Base-by-base conservation (phyloP, 805 yeast genomes). In the Kurtzmaniella cleridarum region DNA sequence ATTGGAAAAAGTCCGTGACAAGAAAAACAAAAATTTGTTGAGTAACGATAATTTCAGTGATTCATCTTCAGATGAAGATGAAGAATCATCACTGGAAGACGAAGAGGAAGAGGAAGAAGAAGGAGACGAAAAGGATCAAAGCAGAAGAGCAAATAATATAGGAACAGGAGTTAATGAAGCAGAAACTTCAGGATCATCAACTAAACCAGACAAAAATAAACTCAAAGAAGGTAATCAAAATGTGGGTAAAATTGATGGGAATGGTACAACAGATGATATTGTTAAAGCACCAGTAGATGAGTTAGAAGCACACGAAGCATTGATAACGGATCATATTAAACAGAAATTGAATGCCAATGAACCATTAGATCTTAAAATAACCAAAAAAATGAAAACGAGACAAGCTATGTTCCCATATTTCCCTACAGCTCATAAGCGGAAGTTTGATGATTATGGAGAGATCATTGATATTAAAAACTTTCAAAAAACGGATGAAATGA, bases 391-490 rank as follows among this genome's bases (percentile, higher is more conserved):
- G 57, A 51, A 76, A 68, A 58, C 75, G 54, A 59, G 71, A 68
- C 57, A 76, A 71, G 69, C 73, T 32, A 82, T 84, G 85, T 93
- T 91, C 53, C 98, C 96, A 10, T 84, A 67, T 48, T 64, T 76
- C 29, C 73, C 75, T 1, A 46, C 47, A 18, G 44, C 53, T 6
- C 73, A 69, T 35, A 76, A 77, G 48, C 64, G 74, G 17, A 78
- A 84, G 47, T 64, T 72, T 34, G 98, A 93, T 54, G 97, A 91
- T 47, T 93, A 91, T 57, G 99, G 99, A 24, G 81, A 78, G 40
- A 62, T 81, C 2, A 79, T 90, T 15, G 80, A 82, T 44, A 73
- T 73, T 32, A 75, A 78, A 29, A 83, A 81, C 48, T 84, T 81
- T 51, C 73, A 70, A 45, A 71, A 71, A 40, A 66, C 69, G 35